These are phyloP conservation scores for Tulasnella sp. DNA, from an alignment of 768 basidiomycete species.

Conservation along the genomic window DNA sequence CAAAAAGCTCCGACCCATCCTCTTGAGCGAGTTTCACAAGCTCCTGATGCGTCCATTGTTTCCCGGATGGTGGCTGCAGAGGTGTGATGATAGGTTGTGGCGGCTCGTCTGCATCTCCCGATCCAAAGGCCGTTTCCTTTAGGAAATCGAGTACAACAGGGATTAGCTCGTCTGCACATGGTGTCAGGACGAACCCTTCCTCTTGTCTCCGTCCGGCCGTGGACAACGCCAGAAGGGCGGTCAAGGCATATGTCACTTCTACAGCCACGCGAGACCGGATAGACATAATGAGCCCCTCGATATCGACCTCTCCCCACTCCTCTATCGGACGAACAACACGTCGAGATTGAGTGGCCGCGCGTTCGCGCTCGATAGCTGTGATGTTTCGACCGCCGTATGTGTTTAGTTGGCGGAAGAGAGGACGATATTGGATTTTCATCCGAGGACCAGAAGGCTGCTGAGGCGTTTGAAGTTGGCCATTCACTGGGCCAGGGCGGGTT, in stretches of 20 bases:
- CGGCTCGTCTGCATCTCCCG: slow-evolving; percentile 32
- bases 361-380: slow-evolving; percentile 55
- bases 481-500: slow-evolving; percentile 26
- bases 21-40: slow-evolving; percentile 53
- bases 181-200: slow-evolving; percentile 62
- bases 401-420: slow-evolving; percentile 64
- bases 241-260: slow-evolving; percentile 85
- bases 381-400: slow-evolving; percentile 78
- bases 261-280: slow-evolving; percentile 74
- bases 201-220: slow-evolving; percentile 44
- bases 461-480: slow-evolving; percentile 26
- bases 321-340: slow-evolving; percentile 62
- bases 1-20: slow-evolving; percentile 49
- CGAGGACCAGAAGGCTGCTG: slow-evolving; percentile 44
- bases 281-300: slow-evolving; percentile 90
- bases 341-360: slow-evolving; percentile 38
- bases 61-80: slow-evolving; percentile 22
- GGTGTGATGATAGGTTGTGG: background rate
- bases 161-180: slow-evolving; percentile 64
- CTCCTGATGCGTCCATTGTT: slow-evolving; percentile 56
- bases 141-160: slow-evolving; percentile 82
- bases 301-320: slow-evolving; percentile 68
- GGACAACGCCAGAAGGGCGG: slow-evolving; percentile 74
- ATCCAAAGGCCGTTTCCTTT: slow-evolving; percentile 69
- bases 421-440: slow-evolving; percentile 83